Conservation (phyloP, 768 basidiomycete species). For the Obba rivulosa region DNA sequence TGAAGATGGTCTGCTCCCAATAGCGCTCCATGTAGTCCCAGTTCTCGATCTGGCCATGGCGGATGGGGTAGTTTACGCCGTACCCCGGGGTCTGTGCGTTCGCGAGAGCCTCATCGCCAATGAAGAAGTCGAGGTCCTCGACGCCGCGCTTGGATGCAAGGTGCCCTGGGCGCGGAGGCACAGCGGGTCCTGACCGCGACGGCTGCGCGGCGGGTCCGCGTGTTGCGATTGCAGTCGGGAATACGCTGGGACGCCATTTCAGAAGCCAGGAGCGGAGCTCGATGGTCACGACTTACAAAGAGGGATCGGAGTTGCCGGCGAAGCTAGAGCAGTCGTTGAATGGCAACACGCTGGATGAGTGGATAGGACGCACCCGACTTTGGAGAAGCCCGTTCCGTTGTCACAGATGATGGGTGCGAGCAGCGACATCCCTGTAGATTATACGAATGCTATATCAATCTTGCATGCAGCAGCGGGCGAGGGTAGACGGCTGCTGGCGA, state of each 20-base stretch:
- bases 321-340: slow-evolving; percentile 48
- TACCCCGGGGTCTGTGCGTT: slow-evolving; percentile 95
- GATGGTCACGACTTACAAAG: slow-evolving; percentile 77
- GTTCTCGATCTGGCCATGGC: slow-evolving; percentile 96
- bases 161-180: slow-evolving; percentile 83
- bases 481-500: too few species aligned
- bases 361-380: slow-evolving; percentile 73
- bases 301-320: slow-evolving; percentile 98
- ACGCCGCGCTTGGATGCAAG: slow-evolving; percentile 95
- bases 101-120: slow-evolving; percentile 95
- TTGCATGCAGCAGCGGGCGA: too few species aligned
- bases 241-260: slow-evolving; percentile 56
- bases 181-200: slow-evolving; percentile 63
- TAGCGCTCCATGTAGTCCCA: slow-evolving; percentile 99
- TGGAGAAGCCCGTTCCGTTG: slow-evolving; percentile 96
- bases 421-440: slow-evolving; percentile 46
- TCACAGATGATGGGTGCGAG: slow-evolving; percentile 96
- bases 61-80: slow-evolving; percentile 92
- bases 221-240: slow-evolving; percentile 95
- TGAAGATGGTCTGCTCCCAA: slow-evolving; percentile 99
- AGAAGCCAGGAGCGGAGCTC: slow-evolving; percentile 6
- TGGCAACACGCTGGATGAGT: not conserved
- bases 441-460: not conserved
- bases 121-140: slow-evolving; percentile 99
- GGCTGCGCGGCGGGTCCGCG: slow-evolving; percentile 62